A percentile compares a stretch with the other conserved stretches of the same genome.
Evolutionary conservation across 2,329 filamentous ascomycete genomes (phyloP).

Genomic region (Fusarium burgessii): DNA sequence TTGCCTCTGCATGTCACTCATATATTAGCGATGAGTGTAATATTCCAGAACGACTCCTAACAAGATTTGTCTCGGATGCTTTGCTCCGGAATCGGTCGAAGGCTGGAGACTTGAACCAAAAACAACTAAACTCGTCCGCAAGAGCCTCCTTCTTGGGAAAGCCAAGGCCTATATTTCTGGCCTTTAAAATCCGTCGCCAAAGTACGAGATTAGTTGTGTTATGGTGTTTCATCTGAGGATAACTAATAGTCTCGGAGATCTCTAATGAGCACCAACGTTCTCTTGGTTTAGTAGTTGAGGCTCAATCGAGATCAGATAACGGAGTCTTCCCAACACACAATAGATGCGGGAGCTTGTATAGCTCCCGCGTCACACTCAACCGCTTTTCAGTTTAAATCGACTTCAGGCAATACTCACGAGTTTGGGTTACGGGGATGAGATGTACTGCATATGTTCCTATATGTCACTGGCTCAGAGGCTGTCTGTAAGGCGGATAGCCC

Average conservation of each 20-base stretch:
- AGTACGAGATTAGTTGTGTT: neutral
- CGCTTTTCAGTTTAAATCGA: neutral
- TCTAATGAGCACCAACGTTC: neutral
- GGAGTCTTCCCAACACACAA: neutral
- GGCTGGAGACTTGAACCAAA: neutral
- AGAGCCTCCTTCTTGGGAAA: slow-evolving; percentile 6
- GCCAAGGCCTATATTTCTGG: neutral
- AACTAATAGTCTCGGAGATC: slow-evolving; percentile 5
- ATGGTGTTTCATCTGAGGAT: neutral
- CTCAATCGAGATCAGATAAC: neutral
- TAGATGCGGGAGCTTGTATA: neutral
- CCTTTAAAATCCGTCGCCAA: neutral
- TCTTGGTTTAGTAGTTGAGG: neutral
- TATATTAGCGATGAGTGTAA: slow-evolving; percentile 3
- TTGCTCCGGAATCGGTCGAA: slow-evolving; percentile 4
- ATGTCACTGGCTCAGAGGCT: neutral
- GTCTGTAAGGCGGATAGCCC: neutral
- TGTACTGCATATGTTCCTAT: neutral
- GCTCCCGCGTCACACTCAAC: neutral
- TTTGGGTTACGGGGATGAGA: neutral
- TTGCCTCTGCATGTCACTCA: slow-evolving; percentile 8
- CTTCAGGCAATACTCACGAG: neutral
- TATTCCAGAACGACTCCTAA: slow-evolving; percentile 4
- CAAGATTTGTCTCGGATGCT: neutral
- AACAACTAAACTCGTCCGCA: neutral